Evolutionary conservation across 1,139 yeast genomes (phyloP), one percentile per base, ranked within the genome.

Genomic region (Candida labiduridarum): DNA sequence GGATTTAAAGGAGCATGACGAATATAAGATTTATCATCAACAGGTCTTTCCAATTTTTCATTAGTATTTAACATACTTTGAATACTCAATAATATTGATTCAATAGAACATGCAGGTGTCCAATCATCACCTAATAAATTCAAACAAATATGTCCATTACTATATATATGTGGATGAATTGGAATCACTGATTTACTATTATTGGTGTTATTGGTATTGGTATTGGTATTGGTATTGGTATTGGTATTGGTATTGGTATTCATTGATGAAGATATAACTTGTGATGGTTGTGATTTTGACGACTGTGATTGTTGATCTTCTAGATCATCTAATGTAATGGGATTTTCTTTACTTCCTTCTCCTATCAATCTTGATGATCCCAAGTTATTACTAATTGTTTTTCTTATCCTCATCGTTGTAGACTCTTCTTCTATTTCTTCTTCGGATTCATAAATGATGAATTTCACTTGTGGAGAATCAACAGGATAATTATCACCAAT

Each of bases 61-160:
- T 87, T 87, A 3, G 80, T 76, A 10, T 73, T 74, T 43, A 87
- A 66, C 85, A 87, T 82, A 44, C 87, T 82, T 59, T 86, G 92
- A 16, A 87, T 64, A 27, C 89, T 83, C 18, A 87, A 56, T 19
- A 83, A 65, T 0, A 84, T 72, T 6, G 83, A 71, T 44, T 76
- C 76, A 3, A 85, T 71, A 1, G 83, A 75, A 53, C 86, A 85
- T 0, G 85, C 85, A 0, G 92, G 92, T 0, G 89, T 77, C 94
- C 94, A 87, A 44, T 80, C 88, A 7, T 79, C 78, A 1, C 88
- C 90, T 29, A 87, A 66, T 6, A 82, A 62, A 60, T 83, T 82
- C 27, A 84, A 69, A 62, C 94, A 87, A 14, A 86, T 85, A 59
- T 86, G 91, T 1, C 92, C 94, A 59, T 86, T 86, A 39, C 85